Evolutionary conservation across 2,329 filamentous ascomycete genomes (phyloP), one percentile per base, ranked within the genome.

Genomic region (Stagonosporopsis chrysanthemi): DNA sequence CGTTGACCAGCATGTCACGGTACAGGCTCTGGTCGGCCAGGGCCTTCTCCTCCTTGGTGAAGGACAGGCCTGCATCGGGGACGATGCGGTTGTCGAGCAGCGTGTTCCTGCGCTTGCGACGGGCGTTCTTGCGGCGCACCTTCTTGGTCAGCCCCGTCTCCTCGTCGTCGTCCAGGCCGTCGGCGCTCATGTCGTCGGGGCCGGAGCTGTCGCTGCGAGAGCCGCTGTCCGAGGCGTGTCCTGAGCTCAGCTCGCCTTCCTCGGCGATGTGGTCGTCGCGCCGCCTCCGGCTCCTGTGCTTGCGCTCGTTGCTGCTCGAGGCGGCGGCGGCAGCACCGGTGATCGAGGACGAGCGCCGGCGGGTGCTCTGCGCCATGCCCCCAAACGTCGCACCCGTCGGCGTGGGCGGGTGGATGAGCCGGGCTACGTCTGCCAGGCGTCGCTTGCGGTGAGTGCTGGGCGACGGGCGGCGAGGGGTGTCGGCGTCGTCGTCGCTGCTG

Each of bases 101-200:
- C 17, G 88, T 90, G 72, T 91, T 89, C 71, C 86, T 83, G 75
- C 84, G 83, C 77, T 86, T 86, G 77, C 86, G 86, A 68, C 83
- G 83, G 71, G 86, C 85, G 67, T 88, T 87, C 72, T 88, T 86
- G 64, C 85, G 83, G 74, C 86, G 86, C 68, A 94, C 90, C 69
- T 87, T 85, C 59, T 84, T 83, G 35, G 91, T 96, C 65, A 97
- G 81, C 1, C 92, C 93, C 2, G 90, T 91, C 82, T 97, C 93
- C 78, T 96, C 93, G 72, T 97, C 93, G 67, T 94, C 90, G 59
- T 90, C 76, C 23, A 79, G 86, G 26, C 90, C 90, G 62, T 92
- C 88, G 64, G 91, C 89, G 26, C 86, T 83, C 64, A 86, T 78
- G 61, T 82, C 77, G 66, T 83, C 81, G 68, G 86, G 73, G 65